phyloP scores from a whole-genome alignment of 108 stramenopile species.

The Cyclotella choctawhatcheeana region DNA sequence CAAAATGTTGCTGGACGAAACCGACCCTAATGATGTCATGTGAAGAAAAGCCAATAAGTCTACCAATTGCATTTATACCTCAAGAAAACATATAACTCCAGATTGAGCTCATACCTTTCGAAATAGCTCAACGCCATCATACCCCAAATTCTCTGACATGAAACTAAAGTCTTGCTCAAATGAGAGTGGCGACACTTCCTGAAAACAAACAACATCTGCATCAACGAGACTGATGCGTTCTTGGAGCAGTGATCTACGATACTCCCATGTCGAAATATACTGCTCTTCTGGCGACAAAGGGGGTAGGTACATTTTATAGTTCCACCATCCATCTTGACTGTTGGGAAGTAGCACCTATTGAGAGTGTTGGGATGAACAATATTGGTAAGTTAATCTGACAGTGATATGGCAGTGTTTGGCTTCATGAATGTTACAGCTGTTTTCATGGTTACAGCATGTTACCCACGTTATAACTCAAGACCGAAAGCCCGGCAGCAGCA shows the following conservation, averaged over 20 bases:
- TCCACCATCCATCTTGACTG: constrained; percentile 90
- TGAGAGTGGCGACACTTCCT: constrained; percentile 85
- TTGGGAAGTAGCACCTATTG: constrained; percentile 86
- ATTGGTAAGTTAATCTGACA: not conserved
- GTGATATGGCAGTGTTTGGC: too few species aligned
- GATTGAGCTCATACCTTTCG: constrained; percentile 39
- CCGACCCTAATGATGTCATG: too few species aligned
- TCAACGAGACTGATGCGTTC: constrained; percentile 58
- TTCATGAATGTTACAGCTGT: too few species aligned
- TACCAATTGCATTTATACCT: too few species aligned
- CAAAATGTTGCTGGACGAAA: constrained; percentile 94
- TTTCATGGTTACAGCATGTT: too few species aligned
- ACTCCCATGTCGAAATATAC: constrained; percentile 63
- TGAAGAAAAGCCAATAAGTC: too few species aligned
- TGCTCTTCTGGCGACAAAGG: constrained; percentile 58
- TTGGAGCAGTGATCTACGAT: constrained; percentile 62
- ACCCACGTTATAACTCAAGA: constrained; percentile 24
- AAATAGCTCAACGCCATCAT: constrained; percentile 82
- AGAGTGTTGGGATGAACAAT: not conserved
- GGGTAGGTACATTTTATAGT: constrained; percentile 90
- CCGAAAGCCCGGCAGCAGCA: constrained; percentile 22
- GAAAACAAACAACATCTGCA: constrained; percentile 91
- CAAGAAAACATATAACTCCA: too few species aligned
- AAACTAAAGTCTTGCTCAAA: constrained; percentile 92
- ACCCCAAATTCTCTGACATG: constrained; percentile 79